These are phyloP conservation scores for Russula ochroleuca DNA, from an alignment of 768 basidiomycete genomes.

Conservation along the genomic window DNA sequence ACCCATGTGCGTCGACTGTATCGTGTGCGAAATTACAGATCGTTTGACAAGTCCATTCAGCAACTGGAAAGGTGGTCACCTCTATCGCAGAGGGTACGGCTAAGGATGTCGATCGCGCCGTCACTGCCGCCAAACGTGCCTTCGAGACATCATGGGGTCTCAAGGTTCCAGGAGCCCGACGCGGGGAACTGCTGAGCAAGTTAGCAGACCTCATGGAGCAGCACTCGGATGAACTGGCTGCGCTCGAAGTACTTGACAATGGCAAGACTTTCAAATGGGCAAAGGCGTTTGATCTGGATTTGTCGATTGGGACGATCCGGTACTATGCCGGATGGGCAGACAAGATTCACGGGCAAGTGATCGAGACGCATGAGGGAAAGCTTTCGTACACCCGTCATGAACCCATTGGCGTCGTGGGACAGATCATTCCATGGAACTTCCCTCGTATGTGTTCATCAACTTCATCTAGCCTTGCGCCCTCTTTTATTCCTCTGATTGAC, in stretches of 20 bases:
- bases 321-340: conserved; percentile 96
- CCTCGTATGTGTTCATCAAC: conserved; percentile 36
- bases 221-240: conserved; percentile 60
- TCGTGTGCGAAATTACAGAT: not conserved
- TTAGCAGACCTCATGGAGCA: conserved; percentile 62
- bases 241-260: conserved; percentile 69
- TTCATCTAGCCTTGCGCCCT: not conserved
- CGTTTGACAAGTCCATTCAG: conserved; percentile 8
- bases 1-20: conserved; percentile 41
- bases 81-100: conserved; percentile 53
- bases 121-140: conserved; percentile 59
- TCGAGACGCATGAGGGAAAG: conserved; percentile 53
- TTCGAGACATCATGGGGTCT: conserved; percentile 68
- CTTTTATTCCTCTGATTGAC: not conserved
- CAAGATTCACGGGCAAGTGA: conserved; percentile 71
- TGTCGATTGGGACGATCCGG: conserved; percentile 48
- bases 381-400: conserved; percentile 59
- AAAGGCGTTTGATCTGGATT: conserved; percentile 46
- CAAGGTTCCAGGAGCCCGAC: conserved; percentile 49
- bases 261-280: conserved; percentile 52
- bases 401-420: conserved; percentile 52
- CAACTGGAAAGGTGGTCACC: conserved; percentile 59
- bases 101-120: conserved; percentile 75
- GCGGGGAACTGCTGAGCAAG: conserved; percentile 55
- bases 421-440: conserved; percentile 70